Evolutionary conservation across 257 asterid genomes (phyloP), one percentile per base, ranked within the genome.

Genomic region (Cynanchum wilfordii): DNA sequence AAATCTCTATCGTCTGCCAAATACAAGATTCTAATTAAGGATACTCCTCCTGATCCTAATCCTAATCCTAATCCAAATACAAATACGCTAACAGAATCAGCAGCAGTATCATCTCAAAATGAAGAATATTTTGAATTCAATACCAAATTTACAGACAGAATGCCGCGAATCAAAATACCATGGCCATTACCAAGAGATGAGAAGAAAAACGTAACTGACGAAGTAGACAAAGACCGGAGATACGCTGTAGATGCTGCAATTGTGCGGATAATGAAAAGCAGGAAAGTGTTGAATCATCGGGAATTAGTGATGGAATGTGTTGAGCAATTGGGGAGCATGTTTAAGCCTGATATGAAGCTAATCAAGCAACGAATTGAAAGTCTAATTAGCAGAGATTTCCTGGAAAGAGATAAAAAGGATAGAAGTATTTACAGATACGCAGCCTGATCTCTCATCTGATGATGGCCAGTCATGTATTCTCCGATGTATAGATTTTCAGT

Each of bases 231-330:
- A 59, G 89, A 83, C 65, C 81, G 91, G 68, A 77, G 84, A 13
- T 77, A 78, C 68, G 78, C 84, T 30, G 84, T 86, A 29, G 93
- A 88, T 71, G 90, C 90, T 0, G 70, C 87, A 36, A 56, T 88
- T 42, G 90, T 86, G 50, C 89, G 90, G 38, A 88, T 88, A 51
- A 88, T 88, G 90, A 88, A 88, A 78, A 81, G 88, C 22, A 81
- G 88, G 3, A 88, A 83, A 73, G 86, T 81, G 51, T 51, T 82
- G 70, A 78, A 76, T 24, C 80, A 88, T 78, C 88, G 79, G 54
- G 86, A 82, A 75, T 74, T 88, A 24, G 86, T 88, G 47, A 50
- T 66, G 65, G 91, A 86, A 78, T 88, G 90, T 71, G 85, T 86
- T 47, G 86, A 79, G 72, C 86, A 80, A 69, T 72, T 88, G 84